These are phyloP conservation scores for Aspergillus ruber DNA, from an alignment of 2,329 filamentous ascomycete species.

Conservation along the genomic window DNA sequence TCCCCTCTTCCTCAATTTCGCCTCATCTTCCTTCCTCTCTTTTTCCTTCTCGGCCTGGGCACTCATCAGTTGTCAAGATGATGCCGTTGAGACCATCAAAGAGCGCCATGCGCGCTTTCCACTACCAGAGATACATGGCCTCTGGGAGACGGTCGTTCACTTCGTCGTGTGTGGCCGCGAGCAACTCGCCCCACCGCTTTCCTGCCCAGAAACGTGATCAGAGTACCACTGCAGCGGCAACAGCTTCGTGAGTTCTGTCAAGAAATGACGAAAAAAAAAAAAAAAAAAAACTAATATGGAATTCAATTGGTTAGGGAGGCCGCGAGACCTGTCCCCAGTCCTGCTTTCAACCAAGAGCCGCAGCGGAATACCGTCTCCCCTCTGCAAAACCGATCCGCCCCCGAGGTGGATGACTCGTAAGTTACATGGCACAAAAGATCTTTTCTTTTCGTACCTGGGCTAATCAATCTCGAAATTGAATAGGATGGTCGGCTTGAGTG, in stretches of 20 bases:
- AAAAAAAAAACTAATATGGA: slow-evolving; percentile 9
- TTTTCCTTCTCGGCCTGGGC: slow-evolving; percentile 28
- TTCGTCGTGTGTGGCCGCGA: slow-evolving; percentile 35
- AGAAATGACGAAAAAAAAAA: background rate
- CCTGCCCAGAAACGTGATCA: slow-evolving; percentile 39
- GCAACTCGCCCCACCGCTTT: slow-evolving; percentile 42
- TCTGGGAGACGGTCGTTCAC: slow-evolving; percentile 38
- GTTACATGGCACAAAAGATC: slow-evolving; percentile 26
- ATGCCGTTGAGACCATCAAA: slow-evolving; percentile 46
- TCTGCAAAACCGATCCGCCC: slow-evolving; percentile 53
- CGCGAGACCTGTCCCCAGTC: slow-evolving; percentile 55
- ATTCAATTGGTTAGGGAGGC: slow-evolving; percentile 20
- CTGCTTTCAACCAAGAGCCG: slow-evolving; percentile 51
- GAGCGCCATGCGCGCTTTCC: slow-evolving; percentile 43
- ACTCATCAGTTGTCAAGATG: slow-evolving; percentile 36
- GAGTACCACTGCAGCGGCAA: slow-evolving; percentile 42
- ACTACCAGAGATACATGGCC: slow-evolving; percentile 35
- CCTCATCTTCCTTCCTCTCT: slow-evolving; percentile 12
- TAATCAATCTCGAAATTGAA: slow-evolving; percentile 3
- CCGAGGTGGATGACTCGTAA: slow-evolving; percentile 75
- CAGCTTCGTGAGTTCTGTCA: slow-evolving; percentile 47
- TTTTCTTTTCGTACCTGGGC: background rate
- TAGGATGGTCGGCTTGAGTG: slow-evolving; percentile 88
- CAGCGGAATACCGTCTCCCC: slow-evolving; percentile 61
- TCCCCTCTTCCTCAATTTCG: slow-evolving; percentile 5